Percentiles rank a stretch among this genome's conserved stretches.
Conservation (phyloP, 2,329 filamentous ascomycete genomes). For the Teratosphaeriaceae sp. region DNA sequence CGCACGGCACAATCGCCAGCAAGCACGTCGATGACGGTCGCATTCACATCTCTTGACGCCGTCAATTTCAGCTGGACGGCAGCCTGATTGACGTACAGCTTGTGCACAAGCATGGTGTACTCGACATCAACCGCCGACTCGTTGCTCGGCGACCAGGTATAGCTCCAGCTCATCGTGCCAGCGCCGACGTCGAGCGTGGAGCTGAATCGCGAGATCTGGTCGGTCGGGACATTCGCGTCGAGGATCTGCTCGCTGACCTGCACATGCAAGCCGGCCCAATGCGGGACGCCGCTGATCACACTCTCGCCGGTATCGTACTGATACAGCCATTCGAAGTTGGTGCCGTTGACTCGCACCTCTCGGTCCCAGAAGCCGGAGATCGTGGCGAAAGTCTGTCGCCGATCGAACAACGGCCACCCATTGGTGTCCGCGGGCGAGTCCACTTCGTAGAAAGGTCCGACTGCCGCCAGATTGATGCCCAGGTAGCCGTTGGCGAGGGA, state of each 20-base stretch:
- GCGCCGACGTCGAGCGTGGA: constrained; percentile 57
- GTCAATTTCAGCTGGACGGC: constrained; percentile 55
- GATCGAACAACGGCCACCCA: constrained; percentile 61
- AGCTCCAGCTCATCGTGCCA: constrained; percentile 58
- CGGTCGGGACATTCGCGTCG: constrained; percentile 53
- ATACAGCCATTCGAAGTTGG: constrained; percentile 62
- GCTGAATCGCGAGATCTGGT: constrained; percentile 54
- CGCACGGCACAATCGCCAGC: constrained; percentile 64
- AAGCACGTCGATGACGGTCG: constrained; percentile 58
- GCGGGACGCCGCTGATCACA: constrained; percentile 64
- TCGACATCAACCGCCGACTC: constrained; percentile 49
- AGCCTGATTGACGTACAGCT: constrained; percentile 55
- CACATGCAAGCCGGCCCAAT: constrained; percentile 57
- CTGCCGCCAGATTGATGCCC: constrained; percentile 57
- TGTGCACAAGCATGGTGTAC: constrained; percentile 62
- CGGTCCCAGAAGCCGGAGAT: constrained; percentile 61
- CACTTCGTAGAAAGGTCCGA: constrained; percentile 57
- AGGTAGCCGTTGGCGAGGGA: constrained; percentile 59
- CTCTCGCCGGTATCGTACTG: constrained; percentile 66
- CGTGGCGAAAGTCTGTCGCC: constrained; percentile 59
- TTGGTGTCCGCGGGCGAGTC: constrained; percentile 46
- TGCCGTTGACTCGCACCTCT: constrained; percentile 51
- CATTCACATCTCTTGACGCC: constrained; percentile 46
- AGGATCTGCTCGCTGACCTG: constrained; percentile 50
- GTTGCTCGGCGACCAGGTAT: constrained; percentile 55